Conservation (phyloP, 331 rosid species). For the Telfairia occidentalis region DNA sequence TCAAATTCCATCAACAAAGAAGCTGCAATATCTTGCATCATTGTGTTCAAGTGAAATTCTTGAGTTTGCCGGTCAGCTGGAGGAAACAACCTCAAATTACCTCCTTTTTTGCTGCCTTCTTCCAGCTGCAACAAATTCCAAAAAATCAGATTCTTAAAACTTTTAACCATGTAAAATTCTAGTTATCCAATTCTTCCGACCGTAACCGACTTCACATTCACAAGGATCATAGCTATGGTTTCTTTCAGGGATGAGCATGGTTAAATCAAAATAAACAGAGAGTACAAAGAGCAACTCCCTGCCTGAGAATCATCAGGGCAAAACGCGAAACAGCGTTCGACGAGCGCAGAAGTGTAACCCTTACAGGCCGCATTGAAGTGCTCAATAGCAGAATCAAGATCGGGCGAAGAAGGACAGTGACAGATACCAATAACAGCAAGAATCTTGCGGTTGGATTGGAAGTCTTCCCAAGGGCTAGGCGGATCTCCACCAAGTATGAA, state of each 20-base stretch:
- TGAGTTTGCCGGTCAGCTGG: slow-evolving; percentile 74
- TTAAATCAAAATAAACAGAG: not conserved
- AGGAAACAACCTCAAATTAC: slow-evolving; percentile 79
- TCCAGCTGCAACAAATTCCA: slow-evolving; percentile 51
- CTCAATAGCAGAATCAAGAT: slow-evolving; percentile 47
- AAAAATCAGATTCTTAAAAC: not conserved
- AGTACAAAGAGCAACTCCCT: not conserved
- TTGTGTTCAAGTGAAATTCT: slow-evolving; percentile 83
- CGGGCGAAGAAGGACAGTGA: slow-evolving; percentile 89
- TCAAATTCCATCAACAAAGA: slow-evolving; percentile 89
- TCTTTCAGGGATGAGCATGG: not conserved
- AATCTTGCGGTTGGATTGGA: slow-evolving; percentile 82
- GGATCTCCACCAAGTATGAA: slow-evolving; percentile 77
- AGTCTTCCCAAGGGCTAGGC: slow-evolving; percentile 93
- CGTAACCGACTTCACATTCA: not conserved
- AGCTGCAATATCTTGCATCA: slow-evolving; percentile 98
- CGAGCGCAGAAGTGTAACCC: slow-evolving; percentile 60
- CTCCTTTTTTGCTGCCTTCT: slow-evolving; percentile 68
- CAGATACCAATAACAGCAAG: slow-evolving; percentile 73
- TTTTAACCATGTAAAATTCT: not conserved
- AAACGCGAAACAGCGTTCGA: slow-evolving; percentile 81
- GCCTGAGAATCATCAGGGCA: slow-evolving; percentile 88
- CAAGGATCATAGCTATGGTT: not conserved
- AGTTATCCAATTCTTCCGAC: not conserved
- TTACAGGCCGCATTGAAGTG: slow-evolving; percentile 40